Base-by-base conservation (phyloP, 495 filamentous ascomycete genomes). In the Lophiotrema nucula region DNA sequence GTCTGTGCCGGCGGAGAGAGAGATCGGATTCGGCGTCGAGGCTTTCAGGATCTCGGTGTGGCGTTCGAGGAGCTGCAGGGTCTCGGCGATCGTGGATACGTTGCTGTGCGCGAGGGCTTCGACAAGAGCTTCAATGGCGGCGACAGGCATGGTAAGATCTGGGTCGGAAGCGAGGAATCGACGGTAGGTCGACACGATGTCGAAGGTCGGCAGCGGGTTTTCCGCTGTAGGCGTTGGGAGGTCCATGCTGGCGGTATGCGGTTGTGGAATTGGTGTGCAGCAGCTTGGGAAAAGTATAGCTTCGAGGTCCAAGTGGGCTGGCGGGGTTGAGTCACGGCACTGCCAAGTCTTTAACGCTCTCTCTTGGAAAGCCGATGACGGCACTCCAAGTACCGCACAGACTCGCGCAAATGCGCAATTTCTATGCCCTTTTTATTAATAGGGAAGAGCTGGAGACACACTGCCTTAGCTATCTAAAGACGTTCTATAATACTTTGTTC, bases 61-160 rank as follows among this genome's bases (percentile, higher is more conserved):
- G 25, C 80, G 81, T 67, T 84, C 82, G 57, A 98, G 83, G 25
- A 92, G 81, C 58, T 89, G 84, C 64, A 97, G 84, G 39, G 92
- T 95, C 74, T 98, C 93, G 70, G 90, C 92, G 62, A 96, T 88
- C 24, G 93, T 98, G 13, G 83, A 83, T 5, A 89, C 86, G 44
- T 83, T 81, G 8, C 83, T 87, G 45, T 84, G 81, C 69, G 84
- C 83, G 55, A 97, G 84, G 55, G 90, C 84, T 64, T 88, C 80
- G 60, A 96, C 92, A 44, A 97, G 81, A 31, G 93, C 84, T 74
- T 97, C 91, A 70, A 98, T 96, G 49, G 93, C 92, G 1, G 92
- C 93, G 47, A 98, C 86, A 45, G 92, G 90, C 88, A 95, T 96
- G 23, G 91, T 95, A 37, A 97, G 81, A 24, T 93, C 88, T 13